Conservation (phyloP, 495 filamentous ascomycete species). For the Diplogelasinospora grovesii region DNA sequence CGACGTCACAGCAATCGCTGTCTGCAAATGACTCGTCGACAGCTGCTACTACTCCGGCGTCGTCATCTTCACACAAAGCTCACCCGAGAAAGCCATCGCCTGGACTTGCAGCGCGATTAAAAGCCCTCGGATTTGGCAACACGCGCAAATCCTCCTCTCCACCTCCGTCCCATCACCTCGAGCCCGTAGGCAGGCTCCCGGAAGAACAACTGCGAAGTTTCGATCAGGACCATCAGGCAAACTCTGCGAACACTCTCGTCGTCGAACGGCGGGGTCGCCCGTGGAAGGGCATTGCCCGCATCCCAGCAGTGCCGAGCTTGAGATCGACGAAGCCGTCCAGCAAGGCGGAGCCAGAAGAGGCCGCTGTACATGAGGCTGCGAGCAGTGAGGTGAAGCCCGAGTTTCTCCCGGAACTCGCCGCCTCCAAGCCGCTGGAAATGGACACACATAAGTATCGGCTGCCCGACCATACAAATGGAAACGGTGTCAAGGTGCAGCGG, state of each 20-base stretch:
- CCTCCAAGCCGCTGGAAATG: conserved; percentile 41
- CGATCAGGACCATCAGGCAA: conserved; percentile 53
- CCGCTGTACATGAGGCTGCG: conserved; percentile 4
- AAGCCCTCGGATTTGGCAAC: conserved; percentile 57
- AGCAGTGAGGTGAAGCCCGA: conserved; percentile 16
- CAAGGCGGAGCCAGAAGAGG: conserved; percentile 15
- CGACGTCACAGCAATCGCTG: conserved; percentile 2
- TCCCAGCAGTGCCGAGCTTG: conserved; percentile 29
- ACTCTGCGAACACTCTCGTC: conserved; percentile 42
- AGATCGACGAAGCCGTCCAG: conserved; percentile 22
- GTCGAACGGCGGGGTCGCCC: conserved; percentile 56
- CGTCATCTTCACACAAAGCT: conserved; percentile 25
- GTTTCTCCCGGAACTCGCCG: conserved; percentile 38
- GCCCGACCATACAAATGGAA: conserved; percentile 53
- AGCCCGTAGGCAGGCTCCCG: conserved; percentile 63
- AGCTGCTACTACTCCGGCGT: conserved; percentile 10
- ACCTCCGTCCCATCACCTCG: conserved; percentile 29
- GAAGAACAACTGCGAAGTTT: conserved; percentile 65
- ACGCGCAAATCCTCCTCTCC: conserved; percentile 34
- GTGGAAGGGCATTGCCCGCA: conserved; percentile 51
- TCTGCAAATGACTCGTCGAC: conserved; percentile 11
- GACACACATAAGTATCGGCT: conserved; percentile 60
- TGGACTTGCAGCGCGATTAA: conserved; percentile 70
- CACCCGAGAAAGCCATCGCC: conserved; percentile 56
- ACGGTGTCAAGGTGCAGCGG: conserved; percentile 52